Conservation (phyloP, 2,329 filamentous ascomycete genomes). For the Alternaria incomplexa region DNA sequence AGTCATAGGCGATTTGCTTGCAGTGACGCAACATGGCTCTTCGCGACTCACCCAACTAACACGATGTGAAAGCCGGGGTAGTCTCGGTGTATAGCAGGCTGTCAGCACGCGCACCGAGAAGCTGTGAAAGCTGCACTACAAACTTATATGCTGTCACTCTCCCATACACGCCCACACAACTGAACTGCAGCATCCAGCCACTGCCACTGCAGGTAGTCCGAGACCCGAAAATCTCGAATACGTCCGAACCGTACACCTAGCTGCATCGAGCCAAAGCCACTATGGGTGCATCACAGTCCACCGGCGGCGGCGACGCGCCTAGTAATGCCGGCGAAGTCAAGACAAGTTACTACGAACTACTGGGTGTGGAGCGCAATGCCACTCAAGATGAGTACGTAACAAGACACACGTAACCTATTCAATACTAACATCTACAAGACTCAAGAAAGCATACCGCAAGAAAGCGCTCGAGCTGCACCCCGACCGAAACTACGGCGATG, state of each 20-base stretch:
- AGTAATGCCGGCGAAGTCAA: slow-evolving; percentile 55
- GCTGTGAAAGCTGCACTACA: not conserved
- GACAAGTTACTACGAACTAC: slow-evolving; percentile 84
- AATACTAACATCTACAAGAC: slow-evolving; percentile 56
- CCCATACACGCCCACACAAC: not conserved
- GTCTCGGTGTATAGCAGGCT: not conserved
- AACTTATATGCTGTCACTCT: not conserved
- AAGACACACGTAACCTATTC: not conserved
- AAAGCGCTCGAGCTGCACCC: slow-evolving; percentile 95
- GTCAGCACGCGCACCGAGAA: not conserved
- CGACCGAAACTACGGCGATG: slow-evolving; percentile 88
- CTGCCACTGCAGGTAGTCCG: slow-evolving; percentile 9
- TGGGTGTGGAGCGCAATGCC: slow-evolving; percentile 74
- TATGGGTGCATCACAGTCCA: slow-evolving; percentile 58
- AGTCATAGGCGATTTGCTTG: slow-evolving; percentile 16
- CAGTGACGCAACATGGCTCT: slow-evolving; percentile 8
- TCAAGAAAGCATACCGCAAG: slow-evolving; percentile 89
- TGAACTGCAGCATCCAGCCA: slow-evolving; percentile 2
- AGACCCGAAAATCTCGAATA: slow-evolving; percentile 10
- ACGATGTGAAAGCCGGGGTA: not conserved
- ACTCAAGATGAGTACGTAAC: slow-evolving; percentile 76
- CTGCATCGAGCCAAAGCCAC: slow-evolving; percentile 5
- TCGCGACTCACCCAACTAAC: slow-evolving; percentile 6
- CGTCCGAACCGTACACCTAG: slow-evolving; percentile 16
- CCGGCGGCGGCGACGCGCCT: slow-evolving; percentile 31